Evolutionary conservation across 441 rosid genomes (phyloP), one percentile per base, ranked within the genome.

Genomic region (Lepidium campestre): DNA sequence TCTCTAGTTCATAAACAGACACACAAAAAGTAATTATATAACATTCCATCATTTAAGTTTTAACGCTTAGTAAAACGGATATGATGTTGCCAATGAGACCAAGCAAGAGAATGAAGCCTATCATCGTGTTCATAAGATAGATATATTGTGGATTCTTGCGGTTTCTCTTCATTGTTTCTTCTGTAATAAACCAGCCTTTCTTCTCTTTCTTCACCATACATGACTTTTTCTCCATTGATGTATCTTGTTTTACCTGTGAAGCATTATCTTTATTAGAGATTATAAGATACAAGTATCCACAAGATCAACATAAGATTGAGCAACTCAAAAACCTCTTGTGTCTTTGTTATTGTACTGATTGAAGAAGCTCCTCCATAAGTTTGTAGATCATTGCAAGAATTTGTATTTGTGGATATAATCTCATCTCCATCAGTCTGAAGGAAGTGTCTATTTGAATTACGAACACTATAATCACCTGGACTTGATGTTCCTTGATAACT

Each of bases 401-500:
- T 22, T 65, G 61, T 3, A 55, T 55, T 50, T 17, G 53, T n/a
- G n/a, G n/a, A n/a, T n/a, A 27, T 27, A 27, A 27, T 29, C 8
- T 29, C 32, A 6, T 29, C 32, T 29, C 32, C 32, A 29, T 7
- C 8, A 6, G 32, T 29, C 1, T 29, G 32, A 29, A 29, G 32
- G 8, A 62, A 57, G 46, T 14, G 13, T 40, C 25, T 35, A 57
- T 35, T 36, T 12, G 53, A 18, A 39, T 58, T 71, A 37, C 42
- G 19, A 47, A 13, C 11, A 5, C 54, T 45, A 12, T 17, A 56
- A 54, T 15, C 63, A 54, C 35, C 25, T 42, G 74, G 68, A 61
- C 68, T 70, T 12, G 68, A 41, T 50, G 40, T 27, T 56, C 13
- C 58, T 63, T 56, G 52, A 49, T 71, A 62, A 71, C 75, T 71